phyloP scores from a whole-genome alignment of 331 rosid genomes.

The Telfairia occidentalis region DNA sequence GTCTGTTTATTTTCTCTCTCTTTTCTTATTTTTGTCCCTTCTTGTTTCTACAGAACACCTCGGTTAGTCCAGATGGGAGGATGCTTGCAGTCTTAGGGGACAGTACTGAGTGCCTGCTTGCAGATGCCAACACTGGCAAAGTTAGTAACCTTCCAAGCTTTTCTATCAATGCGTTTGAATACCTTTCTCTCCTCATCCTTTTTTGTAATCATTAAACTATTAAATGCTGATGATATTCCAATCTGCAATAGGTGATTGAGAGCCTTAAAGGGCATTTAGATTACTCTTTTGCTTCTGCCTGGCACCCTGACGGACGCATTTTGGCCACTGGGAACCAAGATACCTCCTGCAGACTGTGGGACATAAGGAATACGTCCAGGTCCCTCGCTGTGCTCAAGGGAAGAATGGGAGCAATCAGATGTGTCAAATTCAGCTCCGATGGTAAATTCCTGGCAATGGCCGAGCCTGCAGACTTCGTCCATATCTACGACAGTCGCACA shows the following conservation, averaged over 20 bases:
- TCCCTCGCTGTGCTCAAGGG: constrained; percentile 77
- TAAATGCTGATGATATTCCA: not conserved
- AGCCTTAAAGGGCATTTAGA: constrained; percentile 80
- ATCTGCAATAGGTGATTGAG: constrained; percentile 33
- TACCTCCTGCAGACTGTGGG: constrained; percentile 95
- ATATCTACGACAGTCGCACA: constrained; percentile 40
- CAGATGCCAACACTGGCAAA: constrained; percentile 57
- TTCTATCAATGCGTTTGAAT: not conserved
- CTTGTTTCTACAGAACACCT: constrained; percentile 12
- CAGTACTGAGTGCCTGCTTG: constrained; percentile 46
- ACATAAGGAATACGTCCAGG: constrained; percentile 63
- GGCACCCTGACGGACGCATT: constrained; percentile 84
- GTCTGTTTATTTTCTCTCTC: not conserved
- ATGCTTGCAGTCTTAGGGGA: constrained; percentile 58
- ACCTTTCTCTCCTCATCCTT: no score
- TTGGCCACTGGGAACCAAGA: constrained; percentile 97
- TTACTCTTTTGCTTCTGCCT: constrained; percentile 81
- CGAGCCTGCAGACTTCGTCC: constrained; percentile 92
- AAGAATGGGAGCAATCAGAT: constrained; percentile 83
- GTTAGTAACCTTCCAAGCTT: constrained; percentile 13
- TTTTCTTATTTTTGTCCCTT: not conserved
- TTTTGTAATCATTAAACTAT: not conserved
- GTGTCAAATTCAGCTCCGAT: constrained; percentile 50
- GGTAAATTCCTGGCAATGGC: constrained; percentile 83
- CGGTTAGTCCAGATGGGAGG: constrained; percentile 50